These are phyloP conservation scores for Ogataea zsoltii DNA, from an alignment of 805 yeast genomes.

Conservation along the genomic window DNA sequence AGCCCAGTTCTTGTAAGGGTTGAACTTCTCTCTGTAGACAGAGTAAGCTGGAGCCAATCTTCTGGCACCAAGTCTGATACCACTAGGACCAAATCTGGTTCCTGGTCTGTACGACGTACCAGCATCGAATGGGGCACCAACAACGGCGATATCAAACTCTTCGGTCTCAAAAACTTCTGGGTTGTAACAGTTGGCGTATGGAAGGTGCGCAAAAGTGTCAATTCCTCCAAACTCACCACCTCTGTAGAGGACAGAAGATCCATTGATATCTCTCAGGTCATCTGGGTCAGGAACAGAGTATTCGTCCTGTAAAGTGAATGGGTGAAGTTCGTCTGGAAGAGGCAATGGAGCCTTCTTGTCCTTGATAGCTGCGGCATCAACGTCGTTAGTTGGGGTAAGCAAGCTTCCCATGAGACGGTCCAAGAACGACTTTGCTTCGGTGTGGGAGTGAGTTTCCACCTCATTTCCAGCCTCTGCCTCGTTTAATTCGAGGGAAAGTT, in stretches of 20 bases:
- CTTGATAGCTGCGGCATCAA: constrained; percentile 22
- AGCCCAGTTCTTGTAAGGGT: constrained; percentile 46
- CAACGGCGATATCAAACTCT: constrained; percentile 39
- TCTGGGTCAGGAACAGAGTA: constrained; percentile 32
- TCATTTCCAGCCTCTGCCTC: background rate
- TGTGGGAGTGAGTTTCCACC: background rate
- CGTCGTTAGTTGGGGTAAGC: constrained; percentile 31
- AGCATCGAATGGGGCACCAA: constrained; percentile 50
- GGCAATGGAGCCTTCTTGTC: constrained; percentile 32
- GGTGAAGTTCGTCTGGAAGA: constrained; percentile 31
- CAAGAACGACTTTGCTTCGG: constrained; percentile 30
- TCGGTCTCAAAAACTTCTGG: constrained; percentile 32
- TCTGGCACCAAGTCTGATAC: constrained; percentile 43
- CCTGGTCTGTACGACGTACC: constrained; percentile 59
- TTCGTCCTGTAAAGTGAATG: constrained; percentile 34
- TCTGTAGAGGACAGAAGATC: constrained; percentile 39
- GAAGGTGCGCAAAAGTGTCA: constrained; percentile 51
- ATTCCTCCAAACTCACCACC: constrained; percentile 54
- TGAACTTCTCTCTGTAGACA: constrained; percentile 40
- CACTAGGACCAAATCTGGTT: constrained; percentile 60
- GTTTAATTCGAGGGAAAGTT: background rate
- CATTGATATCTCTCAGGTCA: constrained; percentile 41
- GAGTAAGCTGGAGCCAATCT: constrained; percentile 44
- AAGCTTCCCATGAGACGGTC: constrained; percentile 38
- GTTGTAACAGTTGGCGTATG: constrained; percentile 49